Evolutionary conservation across 345 rosid genomes (phyloP), one percentile per base, ranked within the genome.

Genomic region (Euphorbia lathyris): DNA sequence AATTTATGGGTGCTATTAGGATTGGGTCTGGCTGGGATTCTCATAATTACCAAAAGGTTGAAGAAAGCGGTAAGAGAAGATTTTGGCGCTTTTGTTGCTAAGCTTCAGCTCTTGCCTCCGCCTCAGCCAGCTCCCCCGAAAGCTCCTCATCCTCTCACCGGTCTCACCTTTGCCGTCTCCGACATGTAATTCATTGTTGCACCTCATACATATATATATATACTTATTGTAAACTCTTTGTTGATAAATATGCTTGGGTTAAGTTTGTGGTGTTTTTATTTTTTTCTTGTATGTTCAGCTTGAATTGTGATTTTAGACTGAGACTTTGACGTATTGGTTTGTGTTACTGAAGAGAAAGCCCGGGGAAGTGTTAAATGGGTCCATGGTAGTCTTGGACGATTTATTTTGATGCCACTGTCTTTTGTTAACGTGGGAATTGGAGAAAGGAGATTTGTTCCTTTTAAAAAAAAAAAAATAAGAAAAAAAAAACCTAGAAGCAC

Each of bases 41-140:
- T 87, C 50, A 70, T 90, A 1, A 48, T 80, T 69, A 79, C 98
- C 0, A 86, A 79, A 73, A 87, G 71, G 84, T 81, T 92, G 19
- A 90, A 90, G 87, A 90, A 79, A 69, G 67, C 77, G 13, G 59
- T 85, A 68, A 87, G 83, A 68, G 87, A 86, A 66, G 99, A 95
- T 82, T 95, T 90, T 65, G 99, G 99, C 34, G 99, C 99, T 32
- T 92, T 95, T 60, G 67, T 95, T 65, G 83, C 81, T 71, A 90
- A 79, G 86, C 87, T 95, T 55, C 80, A 86, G 65, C 83, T 95
- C 0, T 90, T 90, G 47, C 99, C 99, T 65, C 99, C 99, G 26
- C 99, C 99, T 22, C 99, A 78, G 69, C 99, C 98, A 26, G 86
- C 97, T 68, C 99, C 99, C 72, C 99, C 97, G 63, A 95, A 92